These are phyloP conservation scores for Amniculicola lignicola DNA, from an alignment of 495 filamentous ascomycete species.

Conservation along the genomic window DNA sequence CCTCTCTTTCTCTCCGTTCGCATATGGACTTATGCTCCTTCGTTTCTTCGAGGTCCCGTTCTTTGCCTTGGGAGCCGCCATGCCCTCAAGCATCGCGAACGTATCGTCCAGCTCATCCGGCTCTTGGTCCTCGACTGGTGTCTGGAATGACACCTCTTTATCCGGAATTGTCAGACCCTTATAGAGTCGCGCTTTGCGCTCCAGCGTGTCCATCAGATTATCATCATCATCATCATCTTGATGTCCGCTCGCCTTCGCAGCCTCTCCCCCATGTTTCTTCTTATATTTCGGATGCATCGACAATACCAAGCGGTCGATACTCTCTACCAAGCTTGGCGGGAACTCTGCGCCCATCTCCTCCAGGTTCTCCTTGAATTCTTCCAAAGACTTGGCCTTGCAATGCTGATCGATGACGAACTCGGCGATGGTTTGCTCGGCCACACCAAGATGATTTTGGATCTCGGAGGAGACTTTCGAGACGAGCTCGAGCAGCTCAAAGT, in stretches of 20 bases:
- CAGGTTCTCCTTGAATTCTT: conserved; percentile 69
- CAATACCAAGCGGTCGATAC: conserved; percentile 78
- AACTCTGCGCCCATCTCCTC: conserved; percentile 78
- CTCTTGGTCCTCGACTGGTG: conserved; percentile 42
- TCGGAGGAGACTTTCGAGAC: conserved; percentile 92
- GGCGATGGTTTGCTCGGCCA: conserved; percentile 86
- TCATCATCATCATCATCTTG: conserved; percentile 39
- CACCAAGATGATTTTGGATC: conserved; percentile 84
- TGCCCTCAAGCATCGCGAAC: conserved; percentile 80
- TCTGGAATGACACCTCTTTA: conserved; percentile 56
- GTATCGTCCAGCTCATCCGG: conserved; percentile 84
- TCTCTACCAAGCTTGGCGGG: conserved; percentile 82
- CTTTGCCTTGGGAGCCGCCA: conserved; percentile 56
- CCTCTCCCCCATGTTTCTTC: conserved; percentile 45
- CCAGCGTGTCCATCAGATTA: too few species aligned
- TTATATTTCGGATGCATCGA: conserved; percentile 91
- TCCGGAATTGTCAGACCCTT: conserved; percentile 88
- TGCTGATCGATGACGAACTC: conserved; percentile 93
- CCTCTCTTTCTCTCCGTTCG: conserved; percentile 53
- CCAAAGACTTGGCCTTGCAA: conserved; percentile 62
- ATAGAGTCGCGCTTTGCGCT: conserved; percentile 77
- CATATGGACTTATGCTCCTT: conserved; percentile 69
- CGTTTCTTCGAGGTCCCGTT: conserved; percentile 54
- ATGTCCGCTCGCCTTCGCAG: conserved; percentile 44
- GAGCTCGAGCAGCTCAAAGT: conserved; percentile 84